phyloP scores from a whole-genome alignment of 805 yeast genomes.

The Saturnispora zaruensis region DNA sequence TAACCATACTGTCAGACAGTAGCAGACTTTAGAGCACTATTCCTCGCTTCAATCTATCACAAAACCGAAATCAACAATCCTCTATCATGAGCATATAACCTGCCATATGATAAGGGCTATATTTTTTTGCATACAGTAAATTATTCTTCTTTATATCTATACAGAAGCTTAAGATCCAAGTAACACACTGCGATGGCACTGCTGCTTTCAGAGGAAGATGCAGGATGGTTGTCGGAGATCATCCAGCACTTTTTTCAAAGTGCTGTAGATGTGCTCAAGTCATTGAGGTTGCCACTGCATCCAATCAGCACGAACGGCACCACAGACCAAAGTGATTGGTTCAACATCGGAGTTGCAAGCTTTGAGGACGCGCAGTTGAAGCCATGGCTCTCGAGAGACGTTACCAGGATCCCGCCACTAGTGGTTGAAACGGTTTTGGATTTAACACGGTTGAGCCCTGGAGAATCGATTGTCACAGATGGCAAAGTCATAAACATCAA shows the following conservation, averaged over 20 bases:
- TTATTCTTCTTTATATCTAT: not conserved
- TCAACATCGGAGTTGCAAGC: conserved; percentile 39
- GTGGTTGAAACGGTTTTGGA: conserved; percentile 66
- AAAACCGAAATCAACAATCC: not conserved
- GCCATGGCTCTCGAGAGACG: conserved; percentile 46
- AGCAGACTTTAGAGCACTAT: no score
- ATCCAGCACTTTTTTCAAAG: conserved; percentile 55
- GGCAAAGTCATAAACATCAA: conserved; percentile 47
- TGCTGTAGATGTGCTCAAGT: conserved; percentile 44
- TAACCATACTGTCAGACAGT: no score
- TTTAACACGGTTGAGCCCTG: conserved; percentile 18
- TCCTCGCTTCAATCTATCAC: not conserved
- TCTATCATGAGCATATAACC: not conserved
- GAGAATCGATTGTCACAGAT: conserved; percentile 21
- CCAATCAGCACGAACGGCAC: conserved; percentile 8
- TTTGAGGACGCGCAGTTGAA: not conserved
- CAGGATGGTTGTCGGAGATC: conserved; percentile 27
- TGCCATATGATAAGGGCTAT: not conserved
- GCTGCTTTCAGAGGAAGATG: conserved; percentile 24
- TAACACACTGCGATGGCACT: conserved; percentile 8
- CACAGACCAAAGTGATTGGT: conserved; percentile 49
- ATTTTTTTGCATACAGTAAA: no score
- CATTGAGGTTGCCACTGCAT: conserved; percentile 15
- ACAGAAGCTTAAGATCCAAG: not conserved
- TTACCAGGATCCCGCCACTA: conserved; percentile 59